These are phyloP conservation scores for Trichosporon sp. DNA, from an alignment of 1,284 basidiomycete species.

Conservation along the genomic window DNA sequence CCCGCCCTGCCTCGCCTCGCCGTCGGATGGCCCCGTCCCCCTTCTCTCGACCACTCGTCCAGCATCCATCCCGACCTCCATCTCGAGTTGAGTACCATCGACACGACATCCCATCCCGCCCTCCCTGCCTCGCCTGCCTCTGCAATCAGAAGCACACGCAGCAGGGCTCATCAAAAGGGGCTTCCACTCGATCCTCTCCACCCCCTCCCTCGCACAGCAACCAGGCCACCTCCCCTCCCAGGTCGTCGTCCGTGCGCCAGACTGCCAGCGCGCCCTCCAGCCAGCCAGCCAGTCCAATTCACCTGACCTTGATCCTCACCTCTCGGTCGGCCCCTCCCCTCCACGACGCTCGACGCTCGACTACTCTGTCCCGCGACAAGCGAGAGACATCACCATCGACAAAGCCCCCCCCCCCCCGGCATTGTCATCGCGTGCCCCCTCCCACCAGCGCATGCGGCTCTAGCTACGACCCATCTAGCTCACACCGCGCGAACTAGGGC, in stretches of 20 bases:
- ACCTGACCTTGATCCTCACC: not conserved
- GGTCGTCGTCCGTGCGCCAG: not conserved
- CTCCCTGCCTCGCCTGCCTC: not conserved
- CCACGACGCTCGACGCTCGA: not conserved
- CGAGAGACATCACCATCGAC: too few species aligned
- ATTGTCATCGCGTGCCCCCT: not conserved
- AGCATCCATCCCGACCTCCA: not conserved
- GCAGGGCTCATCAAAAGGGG: not conserved
- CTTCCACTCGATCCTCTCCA: not conserved
- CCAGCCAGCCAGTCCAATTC: not conserved
- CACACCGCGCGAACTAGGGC: too few species aligned
- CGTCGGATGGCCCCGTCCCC: slow-evolving; percentile 18
- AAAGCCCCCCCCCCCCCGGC: too few species aligned
- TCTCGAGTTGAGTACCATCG: not conserved
- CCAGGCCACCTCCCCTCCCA: not conserved
- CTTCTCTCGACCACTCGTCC: not conserved
- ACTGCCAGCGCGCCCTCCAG: not conserved
- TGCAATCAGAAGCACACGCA: not conserved
- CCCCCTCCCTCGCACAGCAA: not conserved
- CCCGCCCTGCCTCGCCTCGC: not conserved
- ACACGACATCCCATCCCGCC: not conserved
- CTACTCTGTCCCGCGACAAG: not conserved
- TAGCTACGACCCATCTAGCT: not conserved
- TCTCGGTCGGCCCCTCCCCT: not conserved
- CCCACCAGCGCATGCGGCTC: not conserved